phyloP scores from a whole-genome alignment of 345 rosid species.

The Erysimum cheiranthoides region DNA sequence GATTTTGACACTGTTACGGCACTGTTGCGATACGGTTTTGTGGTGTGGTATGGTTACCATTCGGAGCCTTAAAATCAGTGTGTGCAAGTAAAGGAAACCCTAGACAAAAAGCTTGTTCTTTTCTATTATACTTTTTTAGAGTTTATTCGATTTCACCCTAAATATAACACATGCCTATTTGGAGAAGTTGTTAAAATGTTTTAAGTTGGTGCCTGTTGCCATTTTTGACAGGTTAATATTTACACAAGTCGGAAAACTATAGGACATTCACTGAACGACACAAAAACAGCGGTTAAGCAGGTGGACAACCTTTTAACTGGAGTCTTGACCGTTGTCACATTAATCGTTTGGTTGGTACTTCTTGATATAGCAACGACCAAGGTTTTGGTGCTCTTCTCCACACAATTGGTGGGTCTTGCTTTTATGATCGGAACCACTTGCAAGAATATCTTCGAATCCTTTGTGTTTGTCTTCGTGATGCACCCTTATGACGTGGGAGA shows the following conservation, averaged over 20 bases:
- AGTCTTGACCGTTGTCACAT: constrained; percentile 51
- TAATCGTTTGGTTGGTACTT: constrained; percentile 75
- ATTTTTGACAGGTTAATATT: constrained; percentile 66
- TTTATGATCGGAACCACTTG: constrained; percentile 84
- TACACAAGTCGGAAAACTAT: constrained; percentile 73
- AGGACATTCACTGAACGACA: constrained; percentile 78
- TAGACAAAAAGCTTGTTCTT: neutral
- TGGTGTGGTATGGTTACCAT: too few species aligned
- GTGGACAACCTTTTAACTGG: constrained; percentile 65
- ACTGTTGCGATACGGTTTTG: too few species aligned
- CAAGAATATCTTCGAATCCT: constrained; percentile 80
- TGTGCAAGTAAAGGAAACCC: too few species aligned
- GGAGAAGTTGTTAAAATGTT: neutral
- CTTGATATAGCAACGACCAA: constrained; percentile 72
- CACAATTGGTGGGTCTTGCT: constrained; percentile 71
- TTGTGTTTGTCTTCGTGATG: constrained; percentile 88
- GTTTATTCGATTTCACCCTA: too few species aligned
- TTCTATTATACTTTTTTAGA: neutral
- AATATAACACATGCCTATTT: neutral
- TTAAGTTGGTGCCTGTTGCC: neutral
- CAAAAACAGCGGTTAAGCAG: constrained; percentile 91
- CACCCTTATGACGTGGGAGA: constrained; percentile 98
- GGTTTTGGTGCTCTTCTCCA: constrained; percentile 61
- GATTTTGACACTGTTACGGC: too few species aligned
- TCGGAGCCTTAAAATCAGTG: too few species aligned